Conservation (phyloP, 257 asterid species). For the Plantago elongata region DNA sequence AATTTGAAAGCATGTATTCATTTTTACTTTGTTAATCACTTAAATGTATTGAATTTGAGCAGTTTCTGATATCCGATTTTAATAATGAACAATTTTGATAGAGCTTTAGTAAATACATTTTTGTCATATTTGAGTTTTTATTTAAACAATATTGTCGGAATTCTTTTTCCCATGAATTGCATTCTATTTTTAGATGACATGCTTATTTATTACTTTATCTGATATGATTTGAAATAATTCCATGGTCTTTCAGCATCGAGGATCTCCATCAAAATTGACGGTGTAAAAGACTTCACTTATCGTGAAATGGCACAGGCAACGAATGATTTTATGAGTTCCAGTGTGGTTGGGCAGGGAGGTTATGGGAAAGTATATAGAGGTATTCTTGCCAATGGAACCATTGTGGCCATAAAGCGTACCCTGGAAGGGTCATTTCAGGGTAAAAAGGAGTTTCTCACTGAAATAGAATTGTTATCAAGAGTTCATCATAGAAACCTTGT, state of each 20-base stretch:
- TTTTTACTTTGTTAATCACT: too few relatives aligned
- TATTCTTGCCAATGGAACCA: slow-evolving; percentile 68
- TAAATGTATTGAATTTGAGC: too few relatives aligned
- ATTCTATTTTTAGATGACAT: too few relatives aligned
- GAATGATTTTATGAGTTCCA: slow-evolving; percentile 46
- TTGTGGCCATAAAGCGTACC: slow-evolving; percentile 92
- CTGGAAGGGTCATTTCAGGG: slow-evolving; percentile 92
- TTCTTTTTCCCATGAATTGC: not conserved
- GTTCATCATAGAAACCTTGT: slow-evolving; percentile 89
- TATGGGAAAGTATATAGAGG: slow-evolving; percentile 92
- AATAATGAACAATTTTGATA: too few relatives aligned
- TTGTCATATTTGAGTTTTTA: not conserved
- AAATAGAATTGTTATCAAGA: slow-evolving; percentile 82
- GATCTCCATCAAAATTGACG: slow-evolving; percentile 73
- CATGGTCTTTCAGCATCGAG: slow-evolving; percentile 58
- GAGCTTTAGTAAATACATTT: not conserved
- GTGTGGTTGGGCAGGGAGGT: slow-evolving; percentile 86
- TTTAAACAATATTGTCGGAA: not conserved
- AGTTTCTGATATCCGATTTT: too few relatives aligned
- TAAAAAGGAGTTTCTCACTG: slow-evolving; percentile 92
- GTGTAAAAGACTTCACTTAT: slow-evolving; percentile 71
- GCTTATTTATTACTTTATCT: not conserved
- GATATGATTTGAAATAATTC: slow-evolving; percentile 15
- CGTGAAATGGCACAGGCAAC: slow-evolving; percentile 72
- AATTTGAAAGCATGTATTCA: too few relatives aligned